Percentiles rank a stretch among this genome's conserved stretches.
These are phyloP conservation scores for Trypanosoma caninum DNA, from an alignment of 208 protist genomes.

Conservation along the genomic window DNA sequence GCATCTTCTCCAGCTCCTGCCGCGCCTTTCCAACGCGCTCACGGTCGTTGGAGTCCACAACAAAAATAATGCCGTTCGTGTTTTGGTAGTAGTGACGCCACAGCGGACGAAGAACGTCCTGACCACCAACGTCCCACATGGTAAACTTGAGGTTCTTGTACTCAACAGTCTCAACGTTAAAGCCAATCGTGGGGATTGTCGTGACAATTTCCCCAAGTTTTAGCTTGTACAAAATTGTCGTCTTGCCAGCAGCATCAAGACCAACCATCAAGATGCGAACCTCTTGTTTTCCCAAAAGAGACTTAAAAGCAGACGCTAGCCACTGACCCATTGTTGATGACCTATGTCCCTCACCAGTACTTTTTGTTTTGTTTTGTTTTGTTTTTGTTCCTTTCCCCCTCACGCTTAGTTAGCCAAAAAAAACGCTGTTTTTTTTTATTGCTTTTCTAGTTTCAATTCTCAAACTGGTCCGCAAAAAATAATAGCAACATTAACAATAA, in stretches of 20 bases:
- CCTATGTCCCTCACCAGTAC: neutral
- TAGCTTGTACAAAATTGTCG: slow-evolving; percentile 97
- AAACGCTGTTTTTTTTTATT: no score
- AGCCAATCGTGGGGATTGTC: slow-evolving; percentile 97
- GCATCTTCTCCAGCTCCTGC: slow-evolving; percentile 94
- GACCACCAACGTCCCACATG: slow-evolving; percentile 96
- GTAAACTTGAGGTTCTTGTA: slow-evolving; percentile 97
- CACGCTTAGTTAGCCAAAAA: no score
- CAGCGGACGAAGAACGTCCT: slow-evolving; percentile 95
- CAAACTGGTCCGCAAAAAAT: no score
- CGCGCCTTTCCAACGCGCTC: slow-evolving; percentile 90
- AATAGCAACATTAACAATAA: no score
- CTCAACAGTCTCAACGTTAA: slow-evolving; percentile 97
- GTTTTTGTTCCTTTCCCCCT: neutral
- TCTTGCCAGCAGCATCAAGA: slow-evolving; percentile 98
- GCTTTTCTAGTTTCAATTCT: no score
- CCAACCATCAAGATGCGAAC: slow-evolving; percentile 98
- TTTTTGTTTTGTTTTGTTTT: neutral
- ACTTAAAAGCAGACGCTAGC: slow-evolving; percentile 63
- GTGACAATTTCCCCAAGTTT: slow-evolving; percentile 96
- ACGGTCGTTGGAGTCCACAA: slow-evolving; percentile 96
- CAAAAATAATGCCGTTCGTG: slow-evolving; percentile 97
- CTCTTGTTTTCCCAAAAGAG: slow-evolving; percentile 94
- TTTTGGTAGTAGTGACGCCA: slow-evolving; percentile 98
- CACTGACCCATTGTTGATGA: slow-evolving; percentile 33